These are phyloP conservation scores for Wickerhamiella kazuoi DNA, from an alignment of 805 yeast species.

Conservation along the genomic window DNA sequence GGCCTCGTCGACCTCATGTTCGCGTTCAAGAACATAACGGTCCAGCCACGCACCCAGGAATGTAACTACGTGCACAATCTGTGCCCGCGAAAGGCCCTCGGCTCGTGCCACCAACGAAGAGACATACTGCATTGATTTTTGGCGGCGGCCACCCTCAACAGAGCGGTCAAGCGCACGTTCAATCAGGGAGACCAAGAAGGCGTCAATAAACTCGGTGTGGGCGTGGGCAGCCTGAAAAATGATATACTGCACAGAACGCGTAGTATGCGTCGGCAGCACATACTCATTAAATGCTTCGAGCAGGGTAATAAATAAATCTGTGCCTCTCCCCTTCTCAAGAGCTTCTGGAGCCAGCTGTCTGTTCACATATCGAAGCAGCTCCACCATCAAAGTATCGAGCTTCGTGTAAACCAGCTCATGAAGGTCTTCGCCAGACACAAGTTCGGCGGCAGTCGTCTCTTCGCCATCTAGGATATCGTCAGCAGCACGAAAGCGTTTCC, in stretches of 20 bases:
- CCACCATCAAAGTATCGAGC: slow-evolving; percentile 49
- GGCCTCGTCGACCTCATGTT: slow-evolving; percentile 51
- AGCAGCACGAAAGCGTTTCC: slow-evolving; percentile 17
- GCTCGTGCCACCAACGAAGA: slow-evolving; percentile 86
- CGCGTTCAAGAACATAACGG: slow-evolving; percentile 68
- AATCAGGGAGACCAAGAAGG: slow-evolving; percentile 61
- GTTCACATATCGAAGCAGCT: slow-evolving; percentile 36
- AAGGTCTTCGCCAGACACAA: slow-evolving; percentile 30
- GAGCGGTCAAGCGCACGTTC: slow-evolving; percentile 62
- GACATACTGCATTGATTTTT: slow-evolving; percentile 81
- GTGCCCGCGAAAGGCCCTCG: slow-evolving; percentile 46
- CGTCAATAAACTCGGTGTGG: slow-evolving; percentile 67
- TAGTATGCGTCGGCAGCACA: slow-evolving; percentile 78
- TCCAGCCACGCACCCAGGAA: slow-evolving; percentile 72
- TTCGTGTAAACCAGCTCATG: slow-evolving; percentile 40
- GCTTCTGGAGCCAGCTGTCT: slow-evolving; percentile 33
- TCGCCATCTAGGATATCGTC: slow-evolving; percentile 19
- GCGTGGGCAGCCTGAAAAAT: slow-evolving; percentile 68
- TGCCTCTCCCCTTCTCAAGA: slow-evolving; percentile 44
- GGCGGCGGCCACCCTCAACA: slow-evolving; percentile 55
- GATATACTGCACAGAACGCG: slow-evolving; percentile 72
- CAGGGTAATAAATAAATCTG: slow-evolving; percentile 52
- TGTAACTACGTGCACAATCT: slow-evolving; percentile 65
- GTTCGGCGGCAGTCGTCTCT: slow-evolving; percentile 20
- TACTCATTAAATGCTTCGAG: slow-evolving; percentile 64